A percentile compares a stretch with the other conserved stretches of the same genome.
Conservation (phyloP, 2,329 filamentous ascomycete species). For the Colletotrichum destructivum region DNA sequence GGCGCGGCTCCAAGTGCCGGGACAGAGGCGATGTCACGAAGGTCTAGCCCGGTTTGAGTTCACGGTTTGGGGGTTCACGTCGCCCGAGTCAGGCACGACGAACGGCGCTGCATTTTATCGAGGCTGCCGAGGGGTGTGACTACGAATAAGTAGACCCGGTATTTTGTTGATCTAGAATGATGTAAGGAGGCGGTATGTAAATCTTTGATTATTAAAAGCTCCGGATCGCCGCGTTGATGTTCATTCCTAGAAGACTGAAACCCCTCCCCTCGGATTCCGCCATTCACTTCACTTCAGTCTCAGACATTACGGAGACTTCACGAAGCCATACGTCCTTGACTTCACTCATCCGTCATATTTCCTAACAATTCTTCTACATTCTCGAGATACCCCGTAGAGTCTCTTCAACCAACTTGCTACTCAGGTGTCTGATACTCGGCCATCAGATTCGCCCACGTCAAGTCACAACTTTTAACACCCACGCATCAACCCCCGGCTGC, state of each 20-base stretch:
- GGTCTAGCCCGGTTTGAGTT: conserved; percentile 5
- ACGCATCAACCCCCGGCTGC: neutral
- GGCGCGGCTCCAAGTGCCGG: conserved; percentile 14
- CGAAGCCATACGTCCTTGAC: too few species aligned
- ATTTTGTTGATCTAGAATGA: conserved; percentile 14
- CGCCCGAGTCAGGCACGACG: conserved; percentile 26
- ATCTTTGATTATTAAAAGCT: conserved; percentile 2
- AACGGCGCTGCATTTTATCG: neutral
- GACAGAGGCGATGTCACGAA: neutral
- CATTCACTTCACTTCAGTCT: neutral
- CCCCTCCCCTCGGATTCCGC: neutral
- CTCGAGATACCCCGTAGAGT: neutral
- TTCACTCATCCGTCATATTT: neutral
- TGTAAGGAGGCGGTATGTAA: conserved; percentile 13
- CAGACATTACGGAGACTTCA: neutral
- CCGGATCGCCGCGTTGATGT: neutral
- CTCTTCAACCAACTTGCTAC: neutral
- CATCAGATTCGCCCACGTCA: neutral
- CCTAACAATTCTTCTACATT: neutral
- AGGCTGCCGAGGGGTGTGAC: neutral
- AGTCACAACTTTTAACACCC: too few species aligned
- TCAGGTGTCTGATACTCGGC: neutral
- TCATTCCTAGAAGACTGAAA: too few species aligned
- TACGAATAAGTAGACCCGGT: neutral
- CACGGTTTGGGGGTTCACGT: conserved; percentile 10